Evolutionary conservation across 805 yeast genomes (phyloP).

Genomic region (Saccharomyces cerevisiae): DNA sequence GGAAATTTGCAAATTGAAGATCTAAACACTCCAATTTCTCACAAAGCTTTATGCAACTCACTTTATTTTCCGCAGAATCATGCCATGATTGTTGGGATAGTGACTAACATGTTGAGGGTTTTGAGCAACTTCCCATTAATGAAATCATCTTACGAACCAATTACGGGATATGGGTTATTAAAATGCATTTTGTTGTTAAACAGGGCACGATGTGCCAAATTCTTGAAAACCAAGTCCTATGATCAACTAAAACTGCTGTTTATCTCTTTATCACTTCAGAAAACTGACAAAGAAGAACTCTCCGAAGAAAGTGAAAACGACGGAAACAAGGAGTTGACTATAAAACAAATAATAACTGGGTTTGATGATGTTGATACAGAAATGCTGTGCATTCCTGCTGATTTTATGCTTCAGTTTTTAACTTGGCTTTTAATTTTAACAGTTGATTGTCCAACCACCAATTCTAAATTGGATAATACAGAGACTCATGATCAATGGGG

Average conservation of each 20-base stretch:
- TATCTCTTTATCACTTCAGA: constrained; percentile 34
- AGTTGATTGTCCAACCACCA: constrained; percentile 32
- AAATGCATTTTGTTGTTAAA: constrained; percentile 40
- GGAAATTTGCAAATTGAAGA: constrained; percentile 17
- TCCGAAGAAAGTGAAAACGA: constrained; percentile 2
- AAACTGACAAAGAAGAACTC: constrained; percentile 9
- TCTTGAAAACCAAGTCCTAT: constrained; percentile 29
- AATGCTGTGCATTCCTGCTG: constrained; percentile 33
- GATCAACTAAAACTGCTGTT: constrained; percentile 41
- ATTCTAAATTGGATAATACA: constrained; percentile 21
- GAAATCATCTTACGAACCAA: constrained; percentile 25
- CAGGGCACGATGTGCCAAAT: constrained; percentile 34
- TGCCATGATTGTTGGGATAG: constrained; percentile 25
- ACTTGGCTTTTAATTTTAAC: constrained; percentile 42
- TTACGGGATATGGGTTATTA: constrained; percentile 35
- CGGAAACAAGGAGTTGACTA: not conserved
- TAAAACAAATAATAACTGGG: constrained; percentile 25
- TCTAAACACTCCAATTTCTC: constrained; percentile 20
- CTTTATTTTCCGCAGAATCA: constrained; percentile 33
- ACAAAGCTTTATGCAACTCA: constrained; percentile 25
- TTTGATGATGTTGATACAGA: constrained; percentile 40
- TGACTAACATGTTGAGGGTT: constrained; percentile 36
- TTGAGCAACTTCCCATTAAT: constrained; percentile 46
- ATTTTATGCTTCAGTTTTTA: constrained; percentile 36
- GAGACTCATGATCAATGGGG: constrained; percentile 32